Evolutionary conservation across 2,329 filamentous ascomycete species (phyloP), one percentile per base, ranked within the genome.

Genomic region (Coniochaeta hoffmannii): DNA sequence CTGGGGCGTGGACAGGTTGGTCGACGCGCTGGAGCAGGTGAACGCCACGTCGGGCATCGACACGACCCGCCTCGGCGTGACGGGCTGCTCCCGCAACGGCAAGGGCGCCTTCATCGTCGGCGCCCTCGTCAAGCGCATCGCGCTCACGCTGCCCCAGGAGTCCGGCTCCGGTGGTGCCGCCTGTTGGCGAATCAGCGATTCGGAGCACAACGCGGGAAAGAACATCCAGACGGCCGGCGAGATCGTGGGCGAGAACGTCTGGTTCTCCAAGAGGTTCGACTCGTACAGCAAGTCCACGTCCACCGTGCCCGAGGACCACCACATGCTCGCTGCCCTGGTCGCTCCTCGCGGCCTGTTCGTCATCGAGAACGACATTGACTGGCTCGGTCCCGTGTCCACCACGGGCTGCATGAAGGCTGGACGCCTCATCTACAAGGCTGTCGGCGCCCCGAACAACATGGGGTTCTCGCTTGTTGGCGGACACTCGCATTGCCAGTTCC

Each of bases 31-130:
- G 35, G 81, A 83, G 70, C 71, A 74, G 64, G 69, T 77, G 41
- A 71, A 71, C 14, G 63, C 68, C 15, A 66, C 65, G 12, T 74
- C 72, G 22, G 71, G 72, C 36, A 83, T 86, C 64, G 74, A 81
- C 66, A 62, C 73, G 24, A 71, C 65, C 35, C 71, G 70, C 2
- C 67, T 82, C 19, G 82, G 79, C 50, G 81, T 85, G 1, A 85
- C 81, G 14, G 83, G 83, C 5, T 86, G 82, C 72, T 85, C 80
- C 54, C 78, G 82, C 38, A 83, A 85, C 68, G 82, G 81, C 55
- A 86, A 86, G 70, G 82, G 82, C 12, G 82, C 82, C 30, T 76
- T 86, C 59, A 72, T 85, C n/a, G 79, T 77, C 4, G 81, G 81
- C 15, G 82, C 82, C 2, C 72, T 85, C 22, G 80, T 82, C 57